Base-by-base conservation (phyloP, 2,329 filamentous ascomycete species). In the Neodidymelliopsis sp. region DNA sequence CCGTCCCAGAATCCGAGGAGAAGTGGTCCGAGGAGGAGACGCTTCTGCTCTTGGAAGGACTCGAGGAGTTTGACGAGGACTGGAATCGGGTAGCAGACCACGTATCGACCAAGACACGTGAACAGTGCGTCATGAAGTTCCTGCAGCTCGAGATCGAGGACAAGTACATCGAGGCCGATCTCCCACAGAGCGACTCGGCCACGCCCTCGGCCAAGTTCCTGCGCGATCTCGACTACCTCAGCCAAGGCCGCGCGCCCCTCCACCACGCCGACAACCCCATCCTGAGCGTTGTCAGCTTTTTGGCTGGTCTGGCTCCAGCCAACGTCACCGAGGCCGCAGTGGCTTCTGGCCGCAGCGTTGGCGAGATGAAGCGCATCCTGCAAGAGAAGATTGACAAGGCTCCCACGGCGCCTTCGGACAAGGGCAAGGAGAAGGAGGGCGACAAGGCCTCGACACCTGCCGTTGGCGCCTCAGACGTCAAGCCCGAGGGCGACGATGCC, bases 111-210 rank as follows among this genome's bases (percentile, higher is more conserved):
- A 87, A 93, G 52, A 96, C 91, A 2, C 84, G 91, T 42, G 95
- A 99, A 73, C 93, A 99, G 76, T 99, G 94, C 71, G 93, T 97
- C 12, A 82, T 97, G 63, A 94, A 97, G 71, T 99, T 99, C 78
- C 75, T 99, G 57, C 91, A 97, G 69, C 81, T 99, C 25, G 93
- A 97, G 61, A 99, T 99, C 54, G 94, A 97, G 72, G 93, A 97
- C 77, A 95, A 96, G 72, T 99, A 97, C 67, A 79, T 97, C 8
- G 92, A 97, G 64, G 85, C 90, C 6, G 87, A 93, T 64, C 83
- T 85, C 6, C 77, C 89, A 45, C 59, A 66, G 29, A 51, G 59
- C 23, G 62, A 65, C 22, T 52, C 62, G 4, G 60, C 53, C 79
- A 84, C 46, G 78, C 88, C 66, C 3, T 67, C 67, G 22, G 60